Evolutionary conservation across 2,329 filamentous ascomycete species (phyloP).

Genomic region (Cryphonectria nitschkei): DNA sequence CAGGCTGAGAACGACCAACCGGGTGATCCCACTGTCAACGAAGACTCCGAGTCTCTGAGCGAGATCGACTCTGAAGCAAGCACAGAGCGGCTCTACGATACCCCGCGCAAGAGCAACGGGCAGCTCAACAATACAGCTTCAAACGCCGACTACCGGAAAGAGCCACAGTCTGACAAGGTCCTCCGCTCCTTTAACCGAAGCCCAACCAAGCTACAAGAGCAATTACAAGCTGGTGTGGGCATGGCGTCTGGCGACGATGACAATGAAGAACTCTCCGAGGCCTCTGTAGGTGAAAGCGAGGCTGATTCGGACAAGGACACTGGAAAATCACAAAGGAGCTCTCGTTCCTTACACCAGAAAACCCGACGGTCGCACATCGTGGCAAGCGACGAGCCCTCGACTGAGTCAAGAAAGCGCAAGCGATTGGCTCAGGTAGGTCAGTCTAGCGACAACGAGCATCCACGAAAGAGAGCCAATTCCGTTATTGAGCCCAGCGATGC

Average conservation of each 20-base stretch:
- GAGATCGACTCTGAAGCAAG: conserved; percentile 79
- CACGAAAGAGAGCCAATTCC: conserved; percentile 59
- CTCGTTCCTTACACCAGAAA: conserved; percentile 30
- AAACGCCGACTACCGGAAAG: conserved; percentile 30
- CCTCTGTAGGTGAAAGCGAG: conserved; percentile 43
- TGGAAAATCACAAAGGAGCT: conserved; percentile 35
- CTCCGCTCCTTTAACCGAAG: conserved; percentile 62
- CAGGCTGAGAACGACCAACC: conserved; percentile 28
- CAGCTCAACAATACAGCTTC: conserved; percentile 13
- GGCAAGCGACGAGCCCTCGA: conserved; percentile 38
- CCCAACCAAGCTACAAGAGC: conserved; percentile 75
- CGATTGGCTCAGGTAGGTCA: conserved; percentile 50
- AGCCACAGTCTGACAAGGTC: conserved; percentile 56
- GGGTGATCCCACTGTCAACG: conserved; percentile 34
- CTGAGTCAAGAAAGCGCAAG: conserved; percentile 54
- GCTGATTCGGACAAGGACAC: conserved; percentile 40
- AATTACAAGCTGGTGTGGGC: conserved; percentile 38
- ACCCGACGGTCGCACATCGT: conserved; percentile 27
- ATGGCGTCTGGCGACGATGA: conserved; percentile 44
- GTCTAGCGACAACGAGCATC: conserved; percentile 51
- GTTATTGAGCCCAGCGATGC: conserved; percentile 45
- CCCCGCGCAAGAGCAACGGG: conserved; percentile 63
- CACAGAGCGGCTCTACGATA: conserved; percentile 89
- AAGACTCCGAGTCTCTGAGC: conserved; percentile 55
- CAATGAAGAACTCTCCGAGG: conserved; percentile 46